Percentiles rank a stretch among this genome's conserved stretches.
Evolutionary conservation across 148 eudicot species (phyloP).

Genomic region (Amaranthus hypochondriacus): DNA sequence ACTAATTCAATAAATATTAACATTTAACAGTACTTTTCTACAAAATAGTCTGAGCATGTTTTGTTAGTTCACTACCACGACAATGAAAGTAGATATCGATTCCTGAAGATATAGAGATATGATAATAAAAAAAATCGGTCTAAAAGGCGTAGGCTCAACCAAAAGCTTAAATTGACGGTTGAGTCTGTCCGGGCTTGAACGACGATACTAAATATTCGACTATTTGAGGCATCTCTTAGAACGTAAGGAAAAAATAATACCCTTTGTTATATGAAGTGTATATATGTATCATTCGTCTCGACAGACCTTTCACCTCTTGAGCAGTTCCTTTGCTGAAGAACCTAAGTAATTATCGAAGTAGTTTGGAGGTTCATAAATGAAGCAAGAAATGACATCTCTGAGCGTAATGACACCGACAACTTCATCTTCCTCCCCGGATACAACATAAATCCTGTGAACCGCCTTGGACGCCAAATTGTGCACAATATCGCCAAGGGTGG

Average conservation of each 20-base stretch:
- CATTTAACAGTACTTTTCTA: no score
- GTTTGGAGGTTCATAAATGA: conserved; percentile 78
- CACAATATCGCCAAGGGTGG: conserved; percentile 62
- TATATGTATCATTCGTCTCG: conserved; percentile 10
- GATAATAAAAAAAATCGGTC: no score
- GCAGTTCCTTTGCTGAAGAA: conserved; percentile 50
- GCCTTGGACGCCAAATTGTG: conserved; percentile 56
- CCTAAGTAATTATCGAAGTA: conserved; percentile 68
- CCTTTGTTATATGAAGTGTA: background rate
- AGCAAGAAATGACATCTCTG: conserved; percentile 91
- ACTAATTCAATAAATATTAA: no score
- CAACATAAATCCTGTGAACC: conserved; percentile 73
- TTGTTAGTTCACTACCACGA: no score
- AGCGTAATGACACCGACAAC: conserved; percentile 79
- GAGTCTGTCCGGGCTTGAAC: no score
- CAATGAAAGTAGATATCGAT: no score
- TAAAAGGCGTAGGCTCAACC: no score
- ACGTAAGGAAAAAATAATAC: background rate
- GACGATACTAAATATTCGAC: no score
- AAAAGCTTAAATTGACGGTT: no score
- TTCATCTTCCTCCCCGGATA: conserved; percentile 35
- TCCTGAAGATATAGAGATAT: no score
- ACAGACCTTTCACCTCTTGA: conserved; percentile 34
- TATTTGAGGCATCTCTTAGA: no score
- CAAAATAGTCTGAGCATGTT: no score